Conservation (phyloP, 208 protist genomes). For the Acanthamoeba healyi region DNA sequence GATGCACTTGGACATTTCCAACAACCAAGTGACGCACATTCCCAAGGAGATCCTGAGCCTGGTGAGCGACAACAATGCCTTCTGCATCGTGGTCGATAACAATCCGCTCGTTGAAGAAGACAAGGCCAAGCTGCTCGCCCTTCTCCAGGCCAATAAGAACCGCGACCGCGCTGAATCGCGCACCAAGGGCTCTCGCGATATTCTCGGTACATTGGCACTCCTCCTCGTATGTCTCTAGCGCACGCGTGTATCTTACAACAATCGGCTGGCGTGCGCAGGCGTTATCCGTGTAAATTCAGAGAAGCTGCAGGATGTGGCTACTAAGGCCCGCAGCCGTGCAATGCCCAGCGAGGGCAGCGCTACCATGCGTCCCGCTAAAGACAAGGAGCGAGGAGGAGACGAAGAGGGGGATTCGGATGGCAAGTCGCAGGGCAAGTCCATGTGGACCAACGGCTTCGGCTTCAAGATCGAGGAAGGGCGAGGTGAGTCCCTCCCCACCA, state of each 20-base stretch:
- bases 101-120: conserved; percentile 27
- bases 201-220: conserved; percentile 3
- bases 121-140: conserved; percentile 2
- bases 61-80: conserved; percentile 3
- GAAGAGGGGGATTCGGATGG: background rate
- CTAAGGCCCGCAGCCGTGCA: background rate
- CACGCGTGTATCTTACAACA: too few relatives aligned
- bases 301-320: conserved; percentile 11
- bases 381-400: background rate
- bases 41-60: conserved; percentile 41
- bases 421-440: background rate
- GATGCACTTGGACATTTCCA: conserved; percentile 32
- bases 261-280: background rate
- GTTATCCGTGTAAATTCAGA: background rate
- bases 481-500: background rate
- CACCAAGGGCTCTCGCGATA: conserved; percentile 13
- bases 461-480: conserved; percentile 27
- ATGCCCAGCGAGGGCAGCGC: conserved; percentile 1
- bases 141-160: conserved; percentile 23
- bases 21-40: background rate
- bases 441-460: conserved; percentile 17
- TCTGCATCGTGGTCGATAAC: conserved; percentile 2
- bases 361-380: background rate
- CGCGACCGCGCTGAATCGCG: conserved; percentile 17
- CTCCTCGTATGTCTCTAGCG: background rate